Percentiles rank a stretch among this genome's conserved stretches.
These are phyloP conservation scores for Urochloa ruziziensis DNA, from an alignment of 176 grass and related monocot species.

Conservation along the genomic window DNA sequence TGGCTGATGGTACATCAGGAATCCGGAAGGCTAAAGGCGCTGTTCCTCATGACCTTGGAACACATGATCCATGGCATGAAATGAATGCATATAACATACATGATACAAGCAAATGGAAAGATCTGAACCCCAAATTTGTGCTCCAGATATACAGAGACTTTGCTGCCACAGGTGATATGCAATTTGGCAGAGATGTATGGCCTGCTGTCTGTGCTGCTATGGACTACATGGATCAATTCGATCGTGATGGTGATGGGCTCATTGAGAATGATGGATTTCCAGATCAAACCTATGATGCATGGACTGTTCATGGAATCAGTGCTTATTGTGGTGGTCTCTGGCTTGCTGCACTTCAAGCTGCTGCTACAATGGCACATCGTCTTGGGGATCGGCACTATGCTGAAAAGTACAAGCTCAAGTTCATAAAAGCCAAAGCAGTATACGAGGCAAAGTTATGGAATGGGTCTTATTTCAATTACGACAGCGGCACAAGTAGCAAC, in stretches of 20 bases:
- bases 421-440: slow-evolving; percentile 77
- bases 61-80: slow-evolving; percentile 95
- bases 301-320: slow-evolving; percentile 94
- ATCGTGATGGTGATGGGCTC: slow-evolving; percentile 78
- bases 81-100: slow-evolving; percentile 99
- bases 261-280: slow-evolving; percentile 98
- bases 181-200: slow-evolving; percentile 87
- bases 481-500: slow-evolving; percentile 76
- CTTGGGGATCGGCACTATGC: slow-evolving; percentile 69
- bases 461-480: slow-evolving; percentile 95
- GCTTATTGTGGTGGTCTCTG: slow-evolving; percentile 89
- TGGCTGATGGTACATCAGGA: slow-evolving; percentile 81
- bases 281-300: slow-evolving; percentile 98
- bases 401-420: slow-evolving; percentile 90
- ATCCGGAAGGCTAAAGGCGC: slow-evolving; percentile 88
- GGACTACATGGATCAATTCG: slow-evolving; percentile 92
- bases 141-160: slow-evolving; percentile 96
- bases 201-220: slow-evolving; percentile 82
- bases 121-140: slow-evolving; percentile 98
- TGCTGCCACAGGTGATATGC: slow-evolving; percentile 79
- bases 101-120: slow-evolving; percentile 98
- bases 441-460: slow-evolving; percentile 94
- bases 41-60: slow-evolving; percentile 96
- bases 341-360: slow-evolving; percentile 95
- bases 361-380: slow-evolving; percentile 83